phyloP scores from a whole-genome alignment of 192 early-diverging fungal species.

The Coemansia sp. region DNA sequence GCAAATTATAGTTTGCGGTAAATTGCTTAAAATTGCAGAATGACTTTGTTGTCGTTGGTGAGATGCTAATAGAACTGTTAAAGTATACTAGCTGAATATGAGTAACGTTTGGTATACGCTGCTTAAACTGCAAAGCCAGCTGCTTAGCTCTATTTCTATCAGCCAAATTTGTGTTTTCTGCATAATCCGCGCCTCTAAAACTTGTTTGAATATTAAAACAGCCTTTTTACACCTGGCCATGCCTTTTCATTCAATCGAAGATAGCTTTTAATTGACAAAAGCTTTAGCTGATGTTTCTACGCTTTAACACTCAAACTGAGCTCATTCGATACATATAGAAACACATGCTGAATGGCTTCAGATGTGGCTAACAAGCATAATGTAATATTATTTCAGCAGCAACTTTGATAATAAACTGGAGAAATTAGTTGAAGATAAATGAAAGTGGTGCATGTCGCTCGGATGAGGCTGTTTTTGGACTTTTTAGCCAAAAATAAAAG shows the following conservation, averaged over 20 bases:
- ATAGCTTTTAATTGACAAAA: neutral
- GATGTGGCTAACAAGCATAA: neutral
- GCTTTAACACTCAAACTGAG: neutral
- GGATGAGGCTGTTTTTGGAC: too few relatives aligned
- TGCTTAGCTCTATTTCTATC: neutral
- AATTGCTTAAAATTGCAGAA: neutral
- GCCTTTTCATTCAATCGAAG: neutral
- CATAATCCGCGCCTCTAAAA: neutral
- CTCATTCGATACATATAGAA: neutral
- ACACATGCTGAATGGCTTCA: neutral
- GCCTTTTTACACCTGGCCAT: neutral
- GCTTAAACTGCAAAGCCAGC: neutral
- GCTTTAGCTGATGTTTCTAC: conserved; percentile 3
- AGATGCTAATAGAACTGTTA: neutral
- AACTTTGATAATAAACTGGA: neutral
- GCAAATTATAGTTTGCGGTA: neutral
- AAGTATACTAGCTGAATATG: conserved; percentile 5
- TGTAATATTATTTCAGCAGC: too few relatives aligned
- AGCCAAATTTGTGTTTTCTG: neutral
- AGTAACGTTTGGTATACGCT: neutral
- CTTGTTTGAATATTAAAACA: neutral
- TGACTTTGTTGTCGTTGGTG: neutral
- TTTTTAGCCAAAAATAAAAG: too few relatives aligned
- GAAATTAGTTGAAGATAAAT: neutral
- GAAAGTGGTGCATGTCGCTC: too few relatives aligned